Evolutionary conservation across 2,329 filamentous ascomycete genomes (phyloP), one percentile per base, ranked within the genome.

Genomic region (Pseudogymnoascus sp.): DNA sequence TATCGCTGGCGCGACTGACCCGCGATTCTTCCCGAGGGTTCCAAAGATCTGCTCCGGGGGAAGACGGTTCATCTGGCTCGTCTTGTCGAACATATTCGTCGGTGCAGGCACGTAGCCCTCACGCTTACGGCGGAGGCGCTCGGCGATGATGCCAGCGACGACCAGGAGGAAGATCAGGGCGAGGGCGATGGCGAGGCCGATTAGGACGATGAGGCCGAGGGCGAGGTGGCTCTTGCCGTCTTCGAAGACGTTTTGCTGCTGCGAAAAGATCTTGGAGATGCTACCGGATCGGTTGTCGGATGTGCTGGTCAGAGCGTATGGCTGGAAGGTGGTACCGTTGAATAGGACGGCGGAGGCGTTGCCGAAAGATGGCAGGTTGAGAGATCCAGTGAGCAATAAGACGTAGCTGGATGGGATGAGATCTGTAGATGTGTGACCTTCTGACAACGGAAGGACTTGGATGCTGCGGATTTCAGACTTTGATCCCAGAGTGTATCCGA

Each of bases 321-420:
- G 93, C 61, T 81, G 81, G 73, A 93, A 86, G 2, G 80, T 78
- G 10, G 87, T 91, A 70, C 95, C 95, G 71, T 97, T 91, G 78
- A 90, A 99, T 28, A 97, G 79, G 6, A 88, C 93, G 7, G 91
- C 92, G 12, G 93, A 96, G 5, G 89, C 91, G 64, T 87, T 88
- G 64, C 93, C 93, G 72, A 92, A 92, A 59, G 79, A 78, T 0
- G 89, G 85, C 16, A 97, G 81, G 67, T 86, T 82, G 68, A 99
- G 84, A 62, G 89, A 84, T 40, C 95, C 95, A n/a, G 91, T 91
- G 60, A 97, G 79, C 76, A 99, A 83, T 37, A 99, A 83, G 3
- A 86, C 82, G 73, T 95, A 86, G 66, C 86, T 80, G 16, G 82
- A 76, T 61, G 86, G 81, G 14, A 99, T 77, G 5, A 92, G 78